phyloP scores from a whole-genome alignment of 1,284 basidiomycete species.

The Boletus subluridellus region DNA sequence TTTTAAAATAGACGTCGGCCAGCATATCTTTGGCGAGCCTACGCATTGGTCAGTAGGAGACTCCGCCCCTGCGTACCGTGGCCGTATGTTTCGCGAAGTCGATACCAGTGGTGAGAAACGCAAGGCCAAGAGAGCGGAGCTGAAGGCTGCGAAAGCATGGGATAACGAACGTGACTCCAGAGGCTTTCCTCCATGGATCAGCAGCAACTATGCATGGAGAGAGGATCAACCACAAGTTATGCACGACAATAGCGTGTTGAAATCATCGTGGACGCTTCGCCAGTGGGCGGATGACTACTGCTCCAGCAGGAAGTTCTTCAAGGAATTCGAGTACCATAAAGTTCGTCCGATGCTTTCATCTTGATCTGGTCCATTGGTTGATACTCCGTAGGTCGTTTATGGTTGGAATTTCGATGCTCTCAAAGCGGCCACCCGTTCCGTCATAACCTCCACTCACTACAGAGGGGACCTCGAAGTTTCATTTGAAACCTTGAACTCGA shows the following conservation, averaged over 20 bases:
- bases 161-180: conserved; percentile 28
- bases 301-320: conserved; percentile 54
- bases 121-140: conserved; percentile 31
- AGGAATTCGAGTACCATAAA: conserved; percentile 65
- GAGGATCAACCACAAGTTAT: conserved; percentile 28
- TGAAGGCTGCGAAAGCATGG: conserved; percentile 35
- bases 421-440: conserved; percentile 48
- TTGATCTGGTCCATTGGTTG: background rate
- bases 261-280: conserved; percentile 53
- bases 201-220: conserved; percentile 25
- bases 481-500: conserved; percentile 43
- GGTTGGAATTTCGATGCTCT: conserved; percentile 67
- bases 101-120: conserved; percentile 35
- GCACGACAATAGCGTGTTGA: conserved; percentile 33
- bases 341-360: conserved; percentile 27
- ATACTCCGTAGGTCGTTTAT: conserved; percentile 47
- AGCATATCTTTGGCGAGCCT: conserved; percentile 35
- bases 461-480: conserved; percentile 48
- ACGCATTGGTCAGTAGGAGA: conserved; percentile 53
- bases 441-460: conserved; percentile 54
- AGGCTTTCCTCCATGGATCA: conserved; percentile 47
- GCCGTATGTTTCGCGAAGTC: conserved; percentile 50
- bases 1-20: conserved; percentile 54
- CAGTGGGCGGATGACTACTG: conserved; percentile 74
- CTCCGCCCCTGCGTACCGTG: conserved; percentile 52